Percentiles rank a stretch among this genome's conserved stretches.
Evolutionary conservation across 177 flowering plant genomes (phyloP).

Genomic region (Viscum album): DNA sequence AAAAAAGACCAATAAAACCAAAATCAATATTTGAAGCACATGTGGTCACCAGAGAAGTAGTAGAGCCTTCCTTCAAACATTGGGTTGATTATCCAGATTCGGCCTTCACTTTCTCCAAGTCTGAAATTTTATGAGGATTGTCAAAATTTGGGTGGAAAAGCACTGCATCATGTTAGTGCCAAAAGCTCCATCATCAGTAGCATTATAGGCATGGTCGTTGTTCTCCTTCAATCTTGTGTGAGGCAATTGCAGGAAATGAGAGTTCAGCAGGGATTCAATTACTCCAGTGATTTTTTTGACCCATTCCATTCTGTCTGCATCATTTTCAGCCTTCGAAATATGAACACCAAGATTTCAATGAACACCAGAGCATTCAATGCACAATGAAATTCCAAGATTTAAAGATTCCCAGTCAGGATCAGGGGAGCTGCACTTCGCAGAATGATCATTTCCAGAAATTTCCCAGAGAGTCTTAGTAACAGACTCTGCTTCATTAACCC

Average conservation of each 20-base stretch:
- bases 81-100: too few relatives aligned
- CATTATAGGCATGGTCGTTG: too few relatives aligned
- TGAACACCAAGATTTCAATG: slow-evolving; percentile 4
- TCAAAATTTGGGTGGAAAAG: too few relatives aligned
- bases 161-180: too few relatives aligned
- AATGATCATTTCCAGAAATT: not conserved
- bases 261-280: slow-evolving; percentile 68
- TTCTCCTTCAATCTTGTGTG: too few relatives aligned
- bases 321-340: not conserved
- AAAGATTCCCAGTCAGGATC: slow-evolving; percentile 2
- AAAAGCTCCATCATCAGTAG: too few relatives aligned
- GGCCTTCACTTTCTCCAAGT: too few relatives aligned
- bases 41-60: too few relatives aligned
- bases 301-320: slow-evolving; percentile 70
- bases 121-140: too few relatives aligned
- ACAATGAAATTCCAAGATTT: slow-evolving; percentile 1
- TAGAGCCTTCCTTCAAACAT: too few relatives aligned
- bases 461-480: not conserved
- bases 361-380: slow-evolving; percentile 2
- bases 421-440: not conserved
- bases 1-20: too few relatives aligned
- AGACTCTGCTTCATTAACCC: not conserved
- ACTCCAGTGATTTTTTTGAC: slow-evolving; percentile 76
- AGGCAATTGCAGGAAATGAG: slow-evolving; percentile 43
- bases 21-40: too few relatives aligned